Evolutionary conservation across 345 rosid species (phyloP), one percentile per base, ranked within the genome.

Genomic region (Populus pruinosa): DNA sequence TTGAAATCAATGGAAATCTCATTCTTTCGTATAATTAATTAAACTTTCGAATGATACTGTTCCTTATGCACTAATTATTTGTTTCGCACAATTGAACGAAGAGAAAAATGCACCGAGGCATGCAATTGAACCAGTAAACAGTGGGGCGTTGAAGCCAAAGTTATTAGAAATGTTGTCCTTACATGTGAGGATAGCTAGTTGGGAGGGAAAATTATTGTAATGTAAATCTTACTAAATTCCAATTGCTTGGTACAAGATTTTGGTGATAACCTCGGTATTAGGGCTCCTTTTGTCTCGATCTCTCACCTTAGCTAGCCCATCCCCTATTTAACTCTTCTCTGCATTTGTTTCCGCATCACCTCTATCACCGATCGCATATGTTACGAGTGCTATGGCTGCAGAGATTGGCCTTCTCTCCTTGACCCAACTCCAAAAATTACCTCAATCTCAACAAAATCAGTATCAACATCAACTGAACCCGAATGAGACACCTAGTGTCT

Each of bases 101-200:
- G 8, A 64, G 17, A 7, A 64, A 33, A 25, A 29, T 11, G n/a
- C 55, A 66, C 39, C 39, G 49, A 53, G 27, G 70, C 36, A 33
- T 33, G 36, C 25, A 71, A 47, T 61, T 27, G 41, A 75, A 78
- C 20, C 67, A 53, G 25, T 33, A 56, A 11, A 49, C 6, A 62
- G 78, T 33, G 69, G 85, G 81, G 83, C 88, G 88, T 85, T 74
- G 87, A 69, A 82, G 86, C 88, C 87, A 67, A 87, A 78, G 90
- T 71, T 25, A 50, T 33, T 14, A 50, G 68, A 67, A 61, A 18
- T 23, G 20, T 49, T 83, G 88, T 80, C 81, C 47, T 67, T 69
- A 76, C 67, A 67, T 68, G 53, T 39, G 6, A 78, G 47, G 72
- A 70, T 75, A 65, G 74, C 81, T 67, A 72, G 76, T 80, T 68